Conservation (phyloP, 768 basidiomycete species). For the Rhizopogon vesiculosus region DNA sequence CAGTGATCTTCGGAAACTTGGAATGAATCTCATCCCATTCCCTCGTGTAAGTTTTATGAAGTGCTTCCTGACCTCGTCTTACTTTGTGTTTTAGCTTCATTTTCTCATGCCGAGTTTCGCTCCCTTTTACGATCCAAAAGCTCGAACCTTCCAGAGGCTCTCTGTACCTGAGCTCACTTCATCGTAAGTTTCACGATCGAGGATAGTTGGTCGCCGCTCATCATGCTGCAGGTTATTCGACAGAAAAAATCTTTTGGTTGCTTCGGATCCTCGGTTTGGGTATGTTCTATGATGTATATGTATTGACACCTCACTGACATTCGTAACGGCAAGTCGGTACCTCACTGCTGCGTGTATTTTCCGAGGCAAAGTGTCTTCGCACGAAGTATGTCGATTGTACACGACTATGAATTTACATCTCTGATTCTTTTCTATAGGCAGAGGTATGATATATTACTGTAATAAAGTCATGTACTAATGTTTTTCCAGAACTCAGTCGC, state of each 20-base stretch:
- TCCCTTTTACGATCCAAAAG: constrained; percentile 72
- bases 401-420: background rate
- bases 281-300: constrained; percentile 17
- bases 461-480: constrained; percentile 2
- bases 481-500: constrained; percentile 55
- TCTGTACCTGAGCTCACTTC: constrained; percentile 68
- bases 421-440: constrained; percentile 30
- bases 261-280: constrained; percentile 78
- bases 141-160: constrained; percentile 53
- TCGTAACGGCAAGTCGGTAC: constrained; percentile 53
- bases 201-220: background rate
- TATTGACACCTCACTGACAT: background rate
- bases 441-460: constrained; percentile 38
- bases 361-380: constrained; percentile 75
- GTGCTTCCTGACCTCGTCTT: background rate
- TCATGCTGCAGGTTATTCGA: constrained; percentile 61
- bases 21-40: constrained; percentile 94
- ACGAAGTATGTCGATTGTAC: constrained; percentile 54
- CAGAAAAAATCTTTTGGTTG: constrained; percentile 74
- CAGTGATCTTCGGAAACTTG: constrained; percentile 85
- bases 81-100: constrained; percentile 58
- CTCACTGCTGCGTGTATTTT: constrained; percentile 86
- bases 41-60: constrained; percentile 60
- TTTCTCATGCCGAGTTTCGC: constrained; percentile 97
- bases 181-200: constrained; percentile 43